These are phyloP conservation scores for Lactarius quietus DNA, from an alignment of 768 basidiomycete genomes.

Conservation along the genomic window DNA sequence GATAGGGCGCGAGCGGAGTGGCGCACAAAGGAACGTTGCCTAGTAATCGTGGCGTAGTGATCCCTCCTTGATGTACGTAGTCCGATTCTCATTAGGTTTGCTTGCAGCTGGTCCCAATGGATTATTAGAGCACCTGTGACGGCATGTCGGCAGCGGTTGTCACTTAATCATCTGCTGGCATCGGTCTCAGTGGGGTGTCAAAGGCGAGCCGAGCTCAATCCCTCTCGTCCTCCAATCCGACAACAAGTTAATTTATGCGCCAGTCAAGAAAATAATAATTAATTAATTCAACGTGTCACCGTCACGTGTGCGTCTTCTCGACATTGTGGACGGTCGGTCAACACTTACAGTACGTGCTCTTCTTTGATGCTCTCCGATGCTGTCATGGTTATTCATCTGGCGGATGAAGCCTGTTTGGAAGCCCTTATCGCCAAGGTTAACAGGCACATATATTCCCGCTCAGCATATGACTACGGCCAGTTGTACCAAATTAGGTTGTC, in stretches of 20 bases:
- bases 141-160: neutral
- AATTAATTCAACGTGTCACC: too few relatives aligned
- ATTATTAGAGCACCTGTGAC: neutral
- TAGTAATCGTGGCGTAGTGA: conserved; percentile 44
- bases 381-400: neutral
- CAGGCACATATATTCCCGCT: neutral
- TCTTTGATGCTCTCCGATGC: neutral
- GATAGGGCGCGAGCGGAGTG: conserved; percentile 66
- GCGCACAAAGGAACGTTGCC: conserved; percentile 49
- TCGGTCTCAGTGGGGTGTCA: too few relatives aligned
- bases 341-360: neutral
- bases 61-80: neutral
- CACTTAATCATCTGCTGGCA: neutral
- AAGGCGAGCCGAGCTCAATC: neutral
- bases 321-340: too few relatives aligned
- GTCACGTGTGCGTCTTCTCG: too few relatives aligned
- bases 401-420: neutral
- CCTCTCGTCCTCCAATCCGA: too few relatives aligned
- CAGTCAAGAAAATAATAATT: neutral
- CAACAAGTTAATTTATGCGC: neutral
- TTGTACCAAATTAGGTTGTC: too few relatives aligned
- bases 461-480: neutral
- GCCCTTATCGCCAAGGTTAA: neutral
- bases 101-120: neutral
- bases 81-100: neutral